Base-by-base conservation (phyloP, 106 monocot genomes). In the Dactylorhiza incarnata region DNA sequence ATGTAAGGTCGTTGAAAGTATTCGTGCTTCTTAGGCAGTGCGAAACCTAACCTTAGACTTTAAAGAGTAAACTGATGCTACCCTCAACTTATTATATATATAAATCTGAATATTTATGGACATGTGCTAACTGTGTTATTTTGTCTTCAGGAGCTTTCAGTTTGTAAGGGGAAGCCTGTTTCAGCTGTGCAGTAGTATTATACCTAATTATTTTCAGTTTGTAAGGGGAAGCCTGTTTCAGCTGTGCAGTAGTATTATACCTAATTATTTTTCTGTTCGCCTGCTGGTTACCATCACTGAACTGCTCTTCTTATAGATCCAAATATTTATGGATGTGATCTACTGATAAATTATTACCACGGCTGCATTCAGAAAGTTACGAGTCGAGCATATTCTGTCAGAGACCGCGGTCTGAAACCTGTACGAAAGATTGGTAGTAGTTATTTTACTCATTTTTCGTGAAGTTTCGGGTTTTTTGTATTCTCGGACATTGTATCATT, bases 141-240 rank as follows among this genome's bases (percentile, higher is more conserved):
- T 72, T 43, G 3, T 72, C 49, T 48, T 4, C 11, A 72, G 72
- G 72, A n/a, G 49, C 49, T 48, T 49, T 49, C 72, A 23, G 48
- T 49, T 49, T 45, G 25, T 45, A 46, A 6, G 69, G 45, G 6
- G 45, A 45, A 45, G 48, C 69, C 29, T 46, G 45, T 69, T 69
- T 69, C 69, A 6, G 69, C 45, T 69, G 11, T 69, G 45, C 45
- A 45, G 45, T 69, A 46, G 44, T n/a, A 52, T 26, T 29, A 49
- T 72, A 72, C 48, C 72, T 72, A 48, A 72, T 72, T 17, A 72
- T 72, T 72, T 22, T 72, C 52, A 15, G 15, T 15, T 15, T 15
- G 15, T 15, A 52, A 52, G 52, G 52, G 9, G 15, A 15, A 52
- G 2, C 52, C 59, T 59, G 59, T 59, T 59, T 59, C 59, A 19